phyloP scores from a whole-genome alignment of 345 rosid genomes.

The Kandelia obovata region DNA sequence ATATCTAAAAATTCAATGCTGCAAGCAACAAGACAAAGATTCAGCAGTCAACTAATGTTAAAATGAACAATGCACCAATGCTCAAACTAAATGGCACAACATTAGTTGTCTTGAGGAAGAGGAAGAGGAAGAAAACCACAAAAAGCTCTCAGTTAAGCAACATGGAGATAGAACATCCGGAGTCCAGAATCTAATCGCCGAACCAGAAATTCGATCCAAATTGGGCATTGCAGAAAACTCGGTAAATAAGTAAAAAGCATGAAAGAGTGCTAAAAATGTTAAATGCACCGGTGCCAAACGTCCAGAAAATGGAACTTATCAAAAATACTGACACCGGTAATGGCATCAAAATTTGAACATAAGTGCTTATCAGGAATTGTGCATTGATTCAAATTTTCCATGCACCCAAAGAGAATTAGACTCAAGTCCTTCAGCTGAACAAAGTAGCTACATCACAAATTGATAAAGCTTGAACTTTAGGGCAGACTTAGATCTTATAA shows the following conservation, averaged over 20 bases:
- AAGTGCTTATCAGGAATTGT: constrained; percentile 4
- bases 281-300: neutral
- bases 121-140: constrained; percentile 2
- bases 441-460: constrained; percentile 8
- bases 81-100: neutral
- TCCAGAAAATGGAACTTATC: neutral
- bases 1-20: neutral
- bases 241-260: neutral
- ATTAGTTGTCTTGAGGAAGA: neutral
- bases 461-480: constrained; percentile 17
- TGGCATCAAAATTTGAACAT: constrained; percentile 1
- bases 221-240: neutral
- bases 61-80: too few relatives aligned
- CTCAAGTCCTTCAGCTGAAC: constrained; percentile 15
- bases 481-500: constrained; percentile 37
- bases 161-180: neutral
- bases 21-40: neutral
- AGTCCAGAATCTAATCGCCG: neutral
- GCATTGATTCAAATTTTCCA: constrained; percentile 11
- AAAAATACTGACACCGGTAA: neutral
- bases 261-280: neutral
- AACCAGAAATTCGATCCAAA: constrained; percentile 2
- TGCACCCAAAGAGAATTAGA: constrained; percentile 11
- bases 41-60: neutral
- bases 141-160: neutral